A percentile compares a stretch with the other conserved stretches of the same genome.
These are phyloP conservation scores for Lolium rigidum DNA, from an alignment of 176 grass and related monocot species.

Conservation along the genomic window DNA sequence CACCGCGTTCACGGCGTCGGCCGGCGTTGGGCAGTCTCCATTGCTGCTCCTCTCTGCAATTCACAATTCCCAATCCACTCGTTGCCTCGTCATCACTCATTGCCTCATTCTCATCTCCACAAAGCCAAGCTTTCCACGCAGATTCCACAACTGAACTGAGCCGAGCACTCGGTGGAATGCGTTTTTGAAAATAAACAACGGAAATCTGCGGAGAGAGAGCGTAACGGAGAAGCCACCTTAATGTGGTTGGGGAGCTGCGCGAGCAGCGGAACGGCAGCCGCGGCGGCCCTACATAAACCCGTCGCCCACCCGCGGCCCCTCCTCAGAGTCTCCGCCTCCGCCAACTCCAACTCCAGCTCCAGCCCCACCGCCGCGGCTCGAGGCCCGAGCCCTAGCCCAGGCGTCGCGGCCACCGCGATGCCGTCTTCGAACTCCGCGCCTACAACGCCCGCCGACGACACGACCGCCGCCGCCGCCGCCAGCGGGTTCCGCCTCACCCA, in stretches of 20 bases:
- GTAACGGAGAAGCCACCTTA: conserved; percentile 4
- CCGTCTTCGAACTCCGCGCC: conserved; percentile 54
- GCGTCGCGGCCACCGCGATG: conserved; percentile 59
- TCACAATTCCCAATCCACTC: background rate
- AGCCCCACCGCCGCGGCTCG: conserved; percentile 21
- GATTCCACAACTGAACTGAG: conserved; percentile 1
- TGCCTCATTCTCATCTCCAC: no score
- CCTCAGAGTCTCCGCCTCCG: conserved; percentile 46
- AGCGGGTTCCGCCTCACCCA: conserved; percentile 65
- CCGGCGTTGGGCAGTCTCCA: background rate
- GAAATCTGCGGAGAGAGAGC: background rate
- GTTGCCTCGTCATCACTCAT: background rate
- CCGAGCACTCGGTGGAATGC: background rate
- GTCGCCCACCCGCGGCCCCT: conserved; percentile 31
- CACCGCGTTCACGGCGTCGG: no score
- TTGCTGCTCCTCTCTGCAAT: conserved; percentile 29
- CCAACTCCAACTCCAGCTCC: conserved; percentile 1
- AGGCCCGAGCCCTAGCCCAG: conserved; percentile 34
- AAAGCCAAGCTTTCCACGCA: conserved; percentile 46
- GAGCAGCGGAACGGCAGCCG: conserved; percentile 17
- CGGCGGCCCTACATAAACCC: conserved; percentile 50
- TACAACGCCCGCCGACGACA: conserved; percentile 44
- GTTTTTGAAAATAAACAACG: conserved; percentile 11
- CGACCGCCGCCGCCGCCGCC: background rate
- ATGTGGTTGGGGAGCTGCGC: conserved; percentile 56